These are phyloP conservation scores for Irpex lacteus DNA, from an alignment of 1,284 basidiomycete species.

Conservation along the genomic window DNA sequence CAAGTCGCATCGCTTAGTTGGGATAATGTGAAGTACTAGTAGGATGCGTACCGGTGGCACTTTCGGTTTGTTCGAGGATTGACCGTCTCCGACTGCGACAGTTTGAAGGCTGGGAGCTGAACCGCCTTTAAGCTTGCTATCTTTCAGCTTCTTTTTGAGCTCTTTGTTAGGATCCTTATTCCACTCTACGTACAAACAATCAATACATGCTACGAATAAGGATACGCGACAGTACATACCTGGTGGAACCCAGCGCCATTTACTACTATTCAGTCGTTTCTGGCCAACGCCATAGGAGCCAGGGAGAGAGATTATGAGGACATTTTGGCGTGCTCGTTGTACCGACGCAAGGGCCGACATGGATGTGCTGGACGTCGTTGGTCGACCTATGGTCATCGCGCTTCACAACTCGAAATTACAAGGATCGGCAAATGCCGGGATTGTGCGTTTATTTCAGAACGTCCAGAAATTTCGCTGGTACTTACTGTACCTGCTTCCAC, in stretches of 20 bases:
- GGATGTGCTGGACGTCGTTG: neutral
- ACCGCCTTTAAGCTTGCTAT: neutral
- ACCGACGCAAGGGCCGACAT: neutral
- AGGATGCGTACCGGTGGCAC: neutral
- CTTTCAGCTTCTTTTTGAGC: neutral
- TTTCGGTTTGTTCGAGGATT: neutral
- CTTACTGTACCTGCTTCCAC: too few relatives aligned
- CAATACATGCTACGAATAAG: neutral
- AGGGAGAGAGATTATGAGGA: neutral
- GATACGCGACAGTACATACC: neutral
- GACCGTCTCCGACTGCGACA: neutral
- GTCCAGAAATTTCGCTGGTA: too few relatives aligned
- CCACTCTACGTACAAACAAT: neutral
- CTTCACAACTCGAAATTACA: neutral
- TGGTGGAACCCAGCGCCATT: conserved; percentile 1
- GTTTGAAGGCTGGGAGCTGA: neutral
- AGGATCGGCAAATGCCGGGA: neutral
- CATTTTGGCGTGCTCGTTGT: neutral
- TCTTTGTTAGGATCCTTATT: conserved; percentile 1
- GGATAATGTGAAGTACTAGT: neutral
- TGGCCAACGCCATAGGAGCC: neutral
- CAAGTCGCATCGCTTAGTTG: neutral
- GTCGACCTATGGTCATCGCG: neutral
- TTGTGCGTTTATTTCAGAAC: too few relatives aligned
- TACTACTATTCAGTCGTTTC: neutral